Base-by-base conservation (phyloP, 352 stramenopile genomes). In the Phytophthora megakarya region DNA sequence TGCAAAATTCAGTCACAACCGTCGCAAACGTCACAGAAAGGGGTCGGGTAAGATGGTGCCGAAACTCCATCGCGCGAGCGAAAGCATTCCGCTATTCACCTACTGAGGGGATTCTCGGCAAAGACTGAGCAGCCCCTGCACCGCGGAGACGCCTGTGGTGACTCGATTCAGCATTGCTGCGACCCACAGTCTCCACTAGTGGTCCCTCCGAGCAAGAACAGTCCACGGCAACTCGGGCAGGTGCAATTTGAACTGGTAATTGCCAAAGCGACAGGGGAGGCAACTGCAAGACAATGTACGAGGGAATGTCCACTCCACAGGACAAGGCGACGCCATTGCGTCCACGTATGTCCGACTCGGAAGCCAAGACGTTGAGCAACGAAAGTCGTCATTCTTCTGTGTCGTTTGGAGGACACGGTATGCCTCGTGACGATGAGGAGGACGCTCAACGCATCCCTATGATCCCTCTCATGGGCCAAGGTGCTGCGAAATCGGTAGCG, bases 361-460 rank as follows among this genome's bases (percentile, higher is more conserved):
- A 73, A 37, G 52, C 51, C 48, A 69, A 72, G 47, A 67, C 50
- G 6, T 18, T 64, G 16, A 63, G 43, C 23, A 61, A 53, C n/a
- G 61, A 65, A 30, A 55, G 38, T 35, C 58, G 59, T 0, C 52
- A 51, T 26, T 69, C 57, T 1, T 52, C 69, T 16, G 35, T 55
- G 2, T 73, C 61, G 2, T 12, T 56, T 21, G 65, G 39, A 32
- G 64, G 45, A 44, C 72, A 80, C 21, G 72, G 72, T 1, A 55
- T 53, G 3, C 44, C 49, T 1, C 68, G 68, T 49, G 72, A 78
- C 10, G 62, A 71, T 26, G 69, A 76, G 19, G 63, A 76, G 18
- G 68, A 77, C 35, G 6, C 55, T 15, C 70, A 78, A 22, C 63
- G 56, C 23, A 66, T 78, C 22, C 59, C 67, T 19, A 68, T 77